Evolutionary conservation across 1,284 basidiomycete genomes (phyloP), one percentile per base, ranked within the genome.

Genomic region (Pseudozyma sp.): DNA sequence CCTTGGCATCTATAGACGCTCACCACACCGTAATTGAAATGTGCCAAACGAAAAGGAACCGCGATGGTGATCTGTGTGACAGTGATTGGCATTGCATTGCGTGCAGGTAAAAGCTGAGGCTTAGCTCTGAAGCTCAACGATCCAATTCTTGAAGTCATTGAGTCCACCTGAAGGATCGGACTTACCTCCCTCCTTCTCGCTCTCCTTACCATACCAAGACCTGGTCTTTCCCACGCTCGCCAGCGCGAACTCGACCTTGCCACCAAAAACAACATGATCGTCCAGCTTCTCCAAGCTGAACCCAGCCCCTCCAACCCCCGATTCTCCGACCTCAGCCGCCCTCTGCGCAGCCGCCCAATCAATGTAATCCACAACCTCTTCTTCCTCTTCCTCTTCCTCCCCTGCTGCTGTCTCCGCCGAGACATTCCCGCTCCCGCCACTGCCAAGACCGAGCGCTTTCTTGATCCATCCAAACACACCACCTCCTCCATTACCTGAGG

Each of bases 341-440:
- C 62, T 34, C 51, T 72, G 72, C 6, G 48, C 42, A 9, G 70
- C 66, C 1, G 45, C 36, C 57, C 78, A 76, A 47, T 75, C 72
- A 39, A 83, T 61, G 49, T 84, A 84, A 55, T 84, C 82, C n/a
- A 70, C 49, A 16, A 76, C 57, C 39, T 76, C 76, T 4, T 66
- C 67, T 47, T 78, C 71, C 8, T 76, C 71, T 18, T 79, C 76
- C 18, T 76, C 74, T n/a, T 78, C 68, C 38, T 79, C 79, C 8
- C 62, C 77, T 13, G 65, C 73, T 3, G 18, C 53, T 40, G 59
- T 59, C 0, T 59, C 66, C 6, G 59, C 68, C 12, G 59, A 42
- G 1, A 40, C 64, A 18, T n/a, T 52, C 7, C 40, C 42, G 13
- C 47, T 52, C n/a, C 42, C 39, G 2, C 35, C 12, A 4, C 52